A percentile compares a stretch with the other conserved stretches of the same genome.
These are phyloP conservation scores for Lonicera japonica DNA, from an alignment of 129 eudicot species.

Conservation along the genomic window DNA sequence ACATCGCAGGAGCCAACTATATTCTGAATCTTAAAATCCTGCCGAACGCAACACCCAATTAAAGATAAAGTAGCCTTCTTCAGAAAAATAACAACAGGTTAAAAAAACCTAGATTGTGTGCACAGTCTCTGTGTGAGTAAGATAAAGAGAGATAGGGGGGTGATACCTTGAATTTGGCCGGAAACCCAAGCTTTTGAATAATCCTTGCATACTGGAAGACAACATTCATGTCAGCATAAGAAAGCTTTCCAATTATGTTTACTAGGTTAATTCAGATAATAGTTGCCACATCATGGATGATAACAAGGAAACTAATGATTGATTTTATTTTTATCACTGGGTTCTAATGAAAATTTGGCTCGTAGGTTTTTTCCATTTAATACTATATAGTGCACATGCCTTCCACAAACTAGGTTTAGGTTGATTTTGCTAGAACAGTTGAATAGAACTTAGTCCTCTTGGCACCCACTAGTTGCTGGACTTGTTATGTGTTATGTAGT, in stretches of 20 bases:
- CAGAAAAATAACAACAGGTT: not conserved
- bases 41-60: slow-evolving; percentile 4
- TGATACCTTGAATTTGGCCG: slow-evolving; percentile 69
- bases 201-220: slow-evolving; percentile 67
- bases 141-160: no score
- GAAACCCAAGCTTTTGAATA: slow-evolving; percentile 88
- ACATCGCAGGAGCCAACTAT: slow-evolving; percentile 96
- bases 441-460: no score
- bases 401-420: no score
- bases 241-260: not conserved
- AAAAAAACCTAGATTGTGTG: no score
- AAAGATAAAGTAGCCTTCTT: not conserved
- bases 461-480: no score
- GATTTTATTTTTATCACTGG: no score
- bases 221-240: not conserved
- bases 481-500: no score
- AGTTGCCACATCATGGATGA: not conserved
- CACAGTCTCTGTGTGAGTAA: not conserved
- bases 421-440: no score
- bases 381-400: no score
- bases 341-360: no score
- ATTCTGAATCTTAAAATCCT: slow-evolving; percentile 93
- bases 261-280: not conserved
- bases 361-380: no score
- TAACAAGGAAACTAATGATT: no score